Conservation (phyloP, 2,329 filamentous ascomycete species). For the Colletotrichum tofieldiae region DNA sequence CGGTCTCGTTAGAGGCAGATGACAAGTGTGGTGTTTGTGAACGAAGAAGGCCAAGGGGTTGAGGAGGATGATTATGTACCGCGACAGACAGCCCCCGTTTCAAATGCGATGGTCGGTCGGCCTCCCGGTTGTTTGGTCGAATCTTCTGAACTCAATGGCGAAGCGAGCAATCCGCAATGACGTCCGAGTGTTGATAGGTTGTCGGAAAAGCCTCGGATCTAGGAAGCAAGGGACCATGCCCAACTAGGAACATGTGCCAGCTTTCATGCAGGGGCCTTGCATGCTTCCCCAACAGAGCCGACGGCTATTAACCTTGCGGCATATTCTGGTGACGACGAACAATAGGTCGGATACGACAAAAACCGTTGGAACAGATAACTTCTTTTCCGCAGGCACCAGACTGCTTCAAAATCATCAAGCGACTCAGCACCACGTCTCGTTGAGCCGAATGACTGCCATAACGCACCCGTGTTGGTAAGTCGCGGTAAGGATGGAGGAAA, state of each 20-base stretch:
- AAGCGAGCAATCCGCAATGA: not conserved
- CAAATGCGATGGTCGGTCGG: not conserved
- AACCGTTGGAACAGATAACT: no score
- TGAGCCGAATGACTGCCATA: no score
- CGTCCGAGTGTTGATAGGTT: not conserved
- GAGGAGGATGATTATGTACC: not conserved
- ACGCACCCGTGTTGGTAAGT: no score
- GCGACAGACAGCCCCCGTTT: not conserved
- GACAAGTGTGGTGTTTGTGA: not conserved
- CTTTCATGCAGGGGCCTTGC: not conserved
- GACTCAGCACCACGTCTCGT: no score
- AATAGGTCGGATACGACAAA: no score
- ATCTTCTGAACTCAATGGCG: not conserved
- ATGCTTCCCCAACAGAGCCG: no score
- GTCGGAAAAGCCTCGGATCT: constrained; percentile 1
- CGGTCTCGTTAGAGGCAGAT: not conserved
- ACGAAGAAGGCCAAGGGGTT: not conserved
- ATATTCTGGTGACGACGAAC: no score
- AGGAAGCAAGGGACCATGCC: not conserved
- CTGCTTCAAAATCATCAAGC: no score
- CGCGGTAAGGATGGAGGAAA: no score
- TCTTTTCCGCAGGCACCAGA: no score
- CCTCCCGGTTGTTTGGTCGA: not conserved
- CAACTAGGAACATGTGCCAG: constrained; percentile 9
- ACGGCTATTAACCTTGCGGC: no score